Evolutionary conservation across 257 asterid genomes (phyloP), one percentile per base, ranked within the genome.

Genomic region (Gentiana dahurica): DNA sequence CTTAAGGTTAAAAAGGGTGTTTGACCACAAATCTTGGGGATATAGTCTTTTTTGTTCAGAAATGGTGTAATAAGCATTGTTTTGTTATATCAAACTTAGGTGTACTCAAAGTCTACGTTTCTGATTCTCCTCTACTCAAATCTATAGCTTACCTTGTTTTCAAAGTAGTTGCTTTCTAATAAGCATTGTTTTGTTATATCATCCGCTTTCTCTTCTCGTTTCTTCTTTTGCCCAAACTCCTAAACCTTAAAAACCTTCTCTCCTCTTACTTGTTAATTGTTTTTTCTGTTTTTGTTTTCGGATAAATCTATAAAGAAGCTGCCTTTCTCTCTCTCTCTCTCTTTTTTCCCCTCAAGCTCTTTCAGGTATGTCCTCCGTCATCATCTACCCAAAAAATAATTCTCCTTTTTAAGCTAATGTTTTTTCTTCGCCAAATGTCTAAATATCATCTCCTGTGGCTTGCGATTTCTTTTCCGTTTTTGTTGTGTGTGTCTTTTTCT

Each of bases 91-190:
- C n/a, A n/a, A 65, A 64, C 59, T 65, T 59, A 62, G 67, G 34
- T 59, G 67, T 57, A 47, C 65, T 51, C 45, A 36, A 3, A 43
- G 60, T 65, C 47, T 67, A 63, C 77, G 71, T 72, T 72, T 74
- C 71, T 65, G 47, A 56, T 65, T 68, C 74, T 61, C 64, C 73
- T 34, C 61, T 75, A 71, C 79, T 59, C 70, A 57, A n/a, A 65
- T 67, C 65, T 68, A 38, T 8, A 36, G 33, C 54, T 34, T 57
- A 12, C 54, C 45, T 51, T 54, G 49, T 47, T 44, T 11, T 48
- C 47, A 1, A 34, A 43, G 58, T 46, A 53, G 60, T 12, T 57
- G 46, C 32, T n/a, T 51, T 50, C 46, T 41, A 5, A 2, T 2
- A 4, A 41, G 9, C 9, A 7, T 4, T 1, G 6, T 10, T 1